These are phyloP conservation scores for Cetraspora pellucida DNA, from an alignment of 192 early-diverging fungal genomes.

Conservation along the genomic window DNA sequence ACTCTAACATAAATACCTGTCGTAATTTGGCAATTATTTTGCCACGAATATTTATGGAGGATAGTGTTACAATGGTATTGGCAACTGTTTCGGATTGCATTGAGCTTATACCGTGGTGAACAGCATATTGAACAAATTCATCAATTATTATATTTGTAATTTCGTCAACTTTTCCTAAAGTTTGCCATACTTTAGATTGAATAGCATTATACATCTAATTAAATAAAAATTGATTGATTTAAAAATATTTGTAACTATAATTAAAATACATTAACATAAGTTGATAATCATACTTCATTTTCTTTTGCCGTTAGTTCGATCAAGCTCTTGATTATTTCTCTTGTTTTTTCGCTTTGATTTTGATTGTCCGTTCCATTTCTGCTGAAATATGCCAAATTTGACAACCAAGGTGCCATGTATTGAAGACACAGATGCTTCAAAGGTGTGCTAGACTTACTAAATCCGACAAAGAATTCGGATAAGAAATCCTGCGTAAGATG, in stretches of 20 bases:
- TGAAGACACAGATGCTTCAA: conserved; percentile 82
- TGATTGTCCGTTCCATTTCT: conserved; percentile 51
- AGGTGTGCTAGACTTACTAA: conserved; percentile 71
- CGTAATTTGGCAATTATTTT: conserved; percentile 82
- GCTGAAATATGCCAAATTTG: conserved; percentile 70
- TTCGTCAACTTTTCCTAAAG: conserved; percentile 77
- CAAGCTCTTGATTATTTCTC: conserved; percentile 76
- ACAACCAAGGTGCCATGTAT: conserved; percentile 89
- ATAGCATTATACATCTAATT: conserved; percentile 77
- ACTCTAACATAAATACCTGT: conserved; percentile 50
- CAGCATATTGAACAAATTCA: conserved; percentile 75
- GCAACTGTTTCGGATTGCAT: conserved; percentile 81
- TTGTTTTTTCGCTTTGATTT: conserved; percentile 61
- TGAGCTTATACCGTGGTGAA: conserved; percentile 79
- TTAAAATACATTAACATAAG: not conserved
- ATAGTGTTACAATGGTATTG: conserved; percentile 83
- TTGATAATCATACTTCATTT: conserved; percentile 53
- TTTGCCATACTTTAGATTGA: conserved; percentile 84
- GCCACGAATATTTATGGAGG: conserved; percentile 76
- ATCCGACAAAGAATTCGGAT: conserved; percentile 80
- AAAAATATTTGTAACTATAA: conserved; percentile 16
- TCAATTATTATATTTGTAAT: conserved; percentile 81
- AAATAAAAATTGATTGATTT: conserved; percentile 27
- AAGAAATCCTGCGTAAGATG: conserved; percentile 89
- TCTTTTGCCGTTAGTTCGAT: conserved; percentile 84